phyloP scores from a whole-genome alignment of 352 stramenopile species.

The Pythium dissotocum region DNA sequence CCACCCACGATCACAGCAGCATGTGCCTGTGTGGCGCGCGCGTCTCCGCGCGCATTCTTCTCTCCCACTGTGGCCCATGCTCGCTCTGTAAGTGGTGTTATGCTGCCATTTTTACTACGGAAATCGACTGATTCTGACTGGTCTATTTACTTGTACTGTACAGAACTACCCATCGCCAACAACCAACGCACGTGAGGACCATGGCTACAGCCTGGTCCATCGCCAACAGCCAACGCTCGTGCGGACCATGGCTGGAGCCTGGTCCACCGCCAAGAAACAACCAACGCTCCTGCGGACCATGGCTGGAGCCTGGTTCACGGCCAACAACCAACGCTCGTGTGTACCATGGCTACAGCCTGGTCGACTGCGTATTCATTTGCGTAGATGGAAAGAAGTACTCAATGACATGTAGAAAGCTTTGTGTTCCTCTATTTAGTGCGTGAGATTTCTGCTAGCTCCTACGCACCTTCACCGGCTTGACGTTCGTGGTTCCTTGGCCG shows the following conservation, averaged over 20 bases:
- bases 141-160: neutral
- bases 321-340: neutral
- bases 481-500: too few species aligned
- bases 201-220: too few species aligned
- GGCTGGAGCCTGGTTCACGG: neutral
- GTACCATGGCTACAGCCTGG: neutral
- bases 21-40: neutral
- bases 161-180: too few species aligned
- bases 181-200: too few species aligned
- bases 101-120: neutral
- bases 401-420: neutral
- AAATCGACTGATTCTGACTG: neutral
- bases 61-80: neutral
- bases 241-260: neutral
- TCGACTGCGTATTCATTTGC: neutral
- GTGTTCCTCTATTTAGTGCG: neutral
- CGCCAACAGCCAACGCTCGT: too few species aligned
- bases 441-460: too few species aligned
- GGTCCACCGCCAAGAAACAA: neutral
- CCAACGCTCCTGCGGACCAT: neutral
- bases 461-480: too few species aligned
- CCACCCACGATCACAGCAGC: neutral
- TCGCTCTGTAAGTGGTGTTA: neutral
- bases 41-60: neutral
- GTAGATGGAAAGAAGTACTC: neutral